Conservation (phyloP, 768 basidiomycete species). For the Mycena belliarum region DNA sequence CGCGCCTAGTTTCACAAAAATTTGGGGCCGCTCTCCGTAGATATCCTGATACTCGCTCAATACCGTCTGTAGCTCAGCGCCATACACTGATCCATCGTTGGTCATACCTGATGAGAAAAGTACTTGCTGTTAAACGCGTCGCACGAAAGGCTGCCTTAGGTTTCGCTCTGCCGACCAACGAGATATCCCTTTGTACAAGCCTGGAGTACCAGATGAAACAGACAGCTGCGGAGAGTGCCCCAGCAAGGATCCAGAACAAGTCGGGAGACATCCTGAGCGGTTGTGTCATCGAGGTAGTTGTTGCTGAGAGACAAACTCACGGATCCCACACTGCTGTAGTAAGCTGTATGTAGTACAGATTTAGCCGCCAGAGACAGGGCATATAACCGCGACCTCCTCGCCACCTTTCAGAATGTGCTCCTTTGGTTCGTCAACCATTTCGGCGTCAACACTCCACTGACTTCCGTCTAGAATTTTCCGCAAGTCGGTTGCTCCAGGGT, state of each 20-base stretch:
- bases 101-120: conserved; percentile 28
- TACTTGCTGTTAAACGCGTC: conserved; percentile 32
- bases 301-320: not conserved
- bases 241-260: conserved; percentile 3
- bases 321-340: too few relatives aligned
- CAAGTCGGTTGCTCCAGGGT: conserved; percentile 50
- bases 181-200: not conserved
- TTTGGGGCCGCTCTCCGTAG: conserved; percentile 54
- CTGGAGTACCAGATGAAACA: not conserved
- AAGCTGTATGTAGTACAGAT: not conserved
- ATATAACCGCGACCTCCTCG: conserved; percentile 79
- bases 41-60: conserved; percentile 53
- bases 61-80: conserved; percentile 19
- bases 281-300: too few relatives aligned
- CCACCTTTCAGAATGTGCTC: conserved; percentile 58
- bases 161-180: not conserved
- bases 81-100: not conserved
- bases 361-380: conserved; percentile 80
- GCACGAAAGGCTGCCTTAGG: conserved; percentile 35
- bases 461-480: conserved; percentile 56
- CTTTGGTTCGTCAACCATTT: conserved; percentile 71
- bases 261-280: too few relatives aligned
- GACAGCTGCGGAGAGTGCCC: not conserved
- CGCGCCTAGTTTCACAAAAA: conserved; percentile 45
- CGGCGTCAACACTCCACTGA: conserved; percentile 79